Base-by-base conservation (phyloP, 2,329 filamentous ascomycete genomes). In the Neofusicoccum laricinum region DNA sequence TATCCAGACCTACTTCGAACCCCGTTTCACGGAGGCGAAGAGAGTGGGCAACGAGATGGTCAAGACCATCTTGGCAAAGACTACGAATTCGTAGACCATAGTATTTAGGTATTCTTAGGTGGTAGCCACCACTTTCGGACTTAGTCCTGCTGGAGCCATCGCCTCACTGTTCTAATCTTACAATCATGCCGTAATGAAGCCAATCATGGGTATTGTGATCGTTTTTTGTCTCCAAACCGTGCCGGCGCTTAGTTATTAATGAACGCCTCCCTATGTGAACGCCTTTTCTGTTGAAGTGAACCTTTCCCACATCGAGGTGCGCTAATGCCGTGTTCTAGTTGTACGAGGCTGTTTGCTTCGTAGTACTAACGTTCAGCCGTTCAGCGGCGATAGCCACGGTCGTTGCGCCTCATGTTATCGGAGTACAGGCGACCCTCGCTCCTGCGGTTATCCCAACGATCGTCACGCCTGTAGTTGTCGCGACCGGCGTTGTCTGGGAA, bases 21-120 rank as follows among this genome's bases (percentile, higher is more conserved):
- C 93, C 2, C 82, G 94, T 36, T 97, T 99, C 73, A 86, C 88
- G 1, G 93, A 96, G 74, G 95, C 95, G 5, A 92, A 89, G 61
- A 88, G 89, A 70, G 82, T 99, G 41, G 95, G 95, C 2, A 97
- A 97, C 75, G 90, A 93, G 75, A 99, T 99, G 95, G 96, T 99
- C 78, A 93, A 90, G 82, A 95, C 92, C 49, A 95, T 99, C 71
- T 79, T 97, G 69, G 91, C 94, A 79, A 94, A 92, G 76, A 90
- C 89, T 48, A 71, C 68, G 59, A 65, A 55, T 8, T 55, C 63
- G n/a, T 64, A 63, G 40, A 36, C 36, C 10, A n/a, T 59, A 43
- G 34, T 32, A 46, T 59, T 59, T 19, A 40, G 21, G 41, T 36
- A 58, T 43, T 38, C 38, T 25, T 38, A 46, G 25, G 40, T 34